Evolutionary conservation across 2,329 filamentous ascomycete species (phyloP).

Genomic region (Blumeria graminis): DNA sequence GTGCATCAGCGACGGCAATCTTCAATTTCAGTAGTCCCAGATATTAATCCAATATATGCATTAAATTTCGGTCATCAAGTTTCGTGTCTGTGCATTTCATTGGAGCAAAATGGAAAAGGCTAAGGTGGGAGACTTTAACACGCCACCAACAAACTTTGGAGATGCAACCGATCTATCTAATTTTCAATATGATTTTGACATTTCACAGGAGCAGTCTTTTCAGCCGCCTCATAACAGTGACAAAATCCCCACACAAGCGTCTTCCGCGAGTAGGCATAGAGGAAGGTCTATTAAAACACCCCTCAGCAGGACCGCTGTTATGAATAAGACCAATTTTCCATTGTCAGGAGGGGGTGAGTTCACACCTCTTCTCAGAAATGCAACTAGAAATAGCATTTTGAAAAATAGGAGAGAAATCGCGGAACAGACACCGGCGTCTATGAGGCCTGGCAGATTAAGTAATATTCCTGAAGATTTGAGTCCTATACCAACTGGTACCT

Average conservation of each 20-base stretch:
- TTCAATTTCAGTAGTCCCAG: no score
- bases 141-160: constrained; percentile 62
- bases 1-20: no score
- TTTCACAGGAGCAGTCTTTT: constrained; percentile 74
- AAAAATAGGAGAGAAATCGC: constrained; percentile 37
- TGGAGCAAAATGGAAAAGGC: constrained; percentile 32
- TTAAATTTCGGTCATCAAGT: no score
- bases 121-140: constrained; percentile 47
- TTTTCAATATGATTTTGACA: constrained; percentile 45
- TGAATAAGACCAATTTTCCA: constrained; percentile 47
- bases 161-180: constrained; percentile 61
- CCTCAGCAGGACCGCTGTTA: constrained; percentile 40
- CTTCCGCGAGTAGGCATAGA: constrained; percentile 38
- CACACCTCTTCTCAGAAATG: constrained; percentile 72
- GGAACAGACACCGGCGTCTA: constrained; percentile 42
- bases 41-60: no score
- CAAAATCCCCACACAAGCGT: constrained; percentile 50
- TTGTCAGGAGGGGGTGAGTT: constrained; percentile 53
- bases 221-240: constrained; percentile 53
- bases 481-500: constrained; percentile 48
- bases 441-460: constrained; percentile 32
- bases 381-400: constrained; percentile 46
- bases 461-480: constrained; percentile 49
- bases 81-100: no score
- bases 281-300: constrained; percentile 41